Base-by-base conservation (phyloP, 331 rosid genomes). In the Ulmus americana region DNA sequence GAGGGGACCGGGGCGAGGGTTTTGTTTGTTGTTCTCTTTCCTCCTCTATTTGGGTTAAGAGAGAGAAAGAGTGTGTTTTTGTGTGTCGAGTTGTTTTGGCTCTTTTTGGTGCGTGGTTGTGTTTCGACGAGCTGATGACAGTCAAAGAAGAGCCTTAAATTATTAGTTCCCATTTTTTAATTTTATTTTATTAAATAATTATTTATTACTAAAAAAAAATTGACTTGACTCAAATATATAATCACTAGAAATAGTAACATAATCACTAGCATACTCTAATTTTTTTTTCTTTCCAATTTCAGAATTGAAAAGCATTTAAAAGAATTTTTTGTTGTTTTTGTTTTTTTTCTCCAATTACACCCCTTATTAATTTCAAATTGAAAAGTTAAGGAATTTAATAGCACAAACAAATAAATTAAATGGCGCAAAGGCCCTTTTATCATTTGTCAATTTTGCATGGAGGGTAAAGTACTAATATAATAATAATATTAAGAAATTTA, bases 101-200 rank as follows among this genome's bases (percentile, higher is more conserved):
- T 57, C 64, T 79, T 72, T 79, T 70, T 78, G 75, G 80, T 78
- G 84, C 69, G 80, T 67, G 78, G 62, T 56, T 74, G 79, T 69
- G 70, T 78, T 79, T 65, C 67, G 78, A 78, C 79, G 91, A 81
- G 87, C 88, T 81, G 85, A 87, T 75, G 73, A 81, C 87, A 71
- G 91, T 88, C 89, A 81, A 81, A 76, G 82, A 67, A 65, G 77
- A 70, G 75, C 74, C 82, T 68, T 58, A 68, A 67, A 66, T 73
- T 65, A 64, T 64, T 69, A 55, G 52, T 35, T 44, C 39, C 28
- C 16, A 14, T 45, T 60, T 13, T 55, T 55, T 35, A 18, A 18
- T 55, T 35, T 53, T 0, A 14, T 53, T 28, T 53, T 53, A 55
- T 6, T 8, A 4, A 5, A 53, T 53, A 53, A 53, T 18, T 53